A percentile compares a stretch with the other conserved stretches of the same genome.
Conservation (phyloP, 1,284 basidiomycete species). For the Ceratobasidium theobromae region DNA sequence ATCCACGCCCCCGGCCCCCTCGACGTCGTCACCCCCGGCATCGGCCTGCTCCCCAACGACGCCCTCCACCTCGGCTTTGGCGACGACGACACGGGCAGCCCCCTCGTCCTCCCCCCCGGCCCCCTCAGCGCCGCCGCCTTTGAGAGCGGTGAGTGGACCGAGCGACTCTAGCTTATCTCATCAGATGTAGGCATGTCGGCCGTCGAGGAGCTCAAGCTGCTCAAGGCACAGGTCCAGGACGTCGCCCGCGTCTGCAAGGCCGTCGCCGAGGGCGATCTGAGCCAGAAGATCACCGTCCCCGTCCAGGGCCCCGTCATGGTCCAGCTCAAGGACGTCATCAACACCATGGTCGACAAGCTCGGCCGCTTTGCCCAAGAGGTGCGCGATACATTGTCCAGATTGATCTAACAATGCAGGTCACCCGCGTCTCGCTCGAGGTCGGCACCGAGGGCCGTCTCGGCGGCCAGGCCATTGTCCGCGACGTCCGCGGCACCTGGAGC, state of each 20-base stretch:
- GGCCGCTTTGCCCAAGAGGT: slow-evolving; percentile 76
- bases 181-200: slow-evolving; percentile 48
- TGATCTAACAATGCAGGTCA: slow-evolving; percentile 50
- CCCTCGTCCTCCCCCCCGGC: slow-evolving; percentile 56
- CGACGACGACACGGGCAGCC: slow-evolving; percentile 45
- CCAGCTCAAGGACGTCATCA: slow-evolving; percentile 97
- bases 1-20: slow-evolving; percentile 25
- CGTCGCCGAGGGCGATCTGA: slow-evolving; percentile 90
- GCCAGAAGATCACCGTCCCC: slow-evolving; percentile 94
- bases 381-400: not conserved
- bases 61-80: slow-evolving; percentile 9
- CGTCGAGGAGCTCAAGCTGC: slow-evolving; percentile 75
- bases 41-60: slow-evolving; percentile 2
- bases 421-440: slow-evolving; percentile 87
- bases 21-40: slow-evolving; percentile 15
- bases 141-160: slow-evolving; percentile 48
- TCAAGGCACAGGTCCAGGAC: slow-evolving; percentile 89
- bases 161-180: not conserved
- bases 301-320: slow-evolving; percentile 98
- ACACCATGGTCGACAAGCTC: slow-evolving; percentile 88
- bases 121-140: slow-evolving; percentile 60
- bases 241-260: slow-evolving; percentile 91
- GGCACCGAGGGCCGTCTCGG: slow-evolving; percentile 91
- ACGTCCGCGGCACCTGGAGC: slow-evolving; percentile 93
- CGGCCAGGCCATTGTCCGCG: slow-evolving; percentile 88